Percentiles rank a stretch among this genome's conserved stretches.
These are phyloP conservation scores for Claviceps humidiphila DNA, from an alignment of 2,329 filamentous ascomycete genomes.

Conservation along the genomic window DNA sequence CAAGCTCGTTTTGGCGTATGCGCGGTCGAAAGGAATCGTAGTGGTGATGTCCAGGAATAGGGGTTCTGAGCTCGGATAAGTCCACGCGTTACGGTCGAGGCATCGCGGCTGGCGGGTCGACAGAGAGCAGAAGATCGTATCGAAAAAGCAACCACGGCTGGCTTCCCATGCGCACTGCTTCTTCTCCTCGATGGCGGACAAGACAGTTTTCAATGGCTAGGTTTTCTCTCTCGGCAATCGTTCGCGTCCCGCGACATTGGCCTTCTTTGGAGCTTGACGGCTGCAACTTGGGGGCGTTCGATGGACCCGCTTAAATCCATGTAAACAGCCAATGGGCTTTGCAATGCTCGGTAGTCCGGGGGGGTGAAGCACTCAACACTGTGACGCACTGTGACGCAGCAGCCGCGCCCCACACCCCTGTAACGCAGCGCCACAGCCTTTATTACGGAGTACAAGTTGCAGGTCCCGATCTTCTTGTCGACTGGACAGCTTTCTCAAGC, in stretches of 20 bases:
- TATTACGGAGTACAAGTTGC: constrained; percentile 2
- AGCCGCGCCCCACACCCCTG: not conserved
- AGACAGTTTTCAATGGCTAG: not conserved
- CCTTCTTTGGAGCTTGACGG: not conserved
- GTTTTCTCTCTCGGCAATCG: not conserved
- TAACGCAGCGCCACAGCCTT: constrained; percentile 2
- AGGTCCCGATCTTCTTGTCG: not conserved
- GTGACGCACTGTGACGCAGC: not conserved
- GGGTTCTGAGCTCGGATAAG: not conserved
- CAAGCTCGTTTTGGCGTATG: constrained; percentile 1
- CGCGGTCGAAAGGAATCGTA: constrained; percentile 7
- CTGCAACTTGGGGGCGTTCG: constrained; percentile 7
- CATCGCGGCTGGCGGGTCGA: not conserved
- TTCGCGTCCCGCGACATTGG: not conserved
- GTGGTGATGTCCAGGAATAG: not conserved
- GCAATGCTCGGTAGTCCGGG: not conserved
- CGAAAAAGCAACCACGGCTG: not conserved
- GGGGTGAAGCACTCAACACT: not conserved
- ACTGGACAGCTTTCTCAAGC: not conserved
- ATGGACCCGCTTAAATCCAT: constrained; percentile 19
- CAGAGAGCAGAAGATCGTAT: not conserved
- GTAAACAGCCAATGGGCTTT: not conserved
- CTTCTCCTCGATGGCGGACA: not conserved
- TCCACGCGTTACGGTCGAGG: not conserved
- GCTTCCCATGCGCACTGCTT: not conserved